Percentiles rank a stretch among this genome's conserved stretches.
These are phyloP conservation scores for Lactifluus volemus DNA, from an alignment of 768 basidiomycete genomes.

Conservation along the genomic window DNA sequence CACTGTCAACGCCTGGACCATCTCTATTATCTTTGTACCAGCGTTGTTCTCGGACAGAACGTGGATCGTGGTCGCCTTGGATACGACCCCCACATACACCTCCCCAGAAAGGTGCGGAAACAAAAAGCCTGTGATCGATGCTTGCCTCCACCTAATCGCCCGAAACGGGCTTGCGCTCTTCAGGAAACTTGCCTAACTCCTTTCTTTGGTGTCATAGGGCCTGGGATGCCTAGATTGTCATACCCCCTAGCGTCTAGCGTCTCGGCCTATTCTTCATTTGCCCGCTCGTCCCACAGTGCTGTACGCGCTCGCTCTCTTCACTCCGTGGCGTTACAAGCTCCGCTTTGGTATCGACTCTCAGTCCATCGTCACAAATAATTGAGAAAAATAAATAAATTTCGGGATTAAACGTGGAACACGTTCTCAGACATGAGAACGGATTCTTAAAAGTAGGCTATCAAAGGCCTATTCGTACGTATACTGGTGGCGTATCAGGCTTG, in stretches of 20 bases:
- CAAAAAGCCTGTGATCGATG: constrained; percentile 17
- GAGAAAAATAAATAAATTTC: not conserved
- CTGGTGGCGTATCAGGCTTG: constrained; percentile 6
- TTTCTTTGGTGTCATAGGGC: not conserved
- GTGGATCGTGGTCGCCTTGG: constrained; percentile 16
- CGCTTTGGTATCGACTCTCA: not conserved
- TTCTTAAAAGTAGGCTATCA: not conserved
- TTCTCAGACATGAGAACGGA: not conserved
- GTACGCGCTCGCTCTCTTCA: constrained; percentile 1
- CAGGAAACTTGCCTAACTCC: not conserved
- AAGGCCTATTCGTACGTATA: not conserved
- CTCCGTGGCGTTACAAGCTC: not conserved
- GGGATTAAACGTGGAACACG: constrained; percentile 7
- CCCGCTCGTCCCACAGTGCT: not conserved
- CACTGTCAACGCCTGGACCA: constrained; percentile 2
- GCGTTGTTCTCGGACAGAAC: not conserved
- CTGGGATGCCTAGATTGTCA: not conserved
- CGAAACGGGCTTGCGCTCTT: constrained; percentile 1
- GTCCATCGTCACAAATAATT: not conserved
- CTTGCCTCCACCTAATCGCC: not conserved
- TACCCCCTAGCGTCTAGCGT: not conserved
- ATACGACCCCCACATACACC: constrained; percentile 2
- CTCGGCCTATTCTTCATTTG: not conserved
- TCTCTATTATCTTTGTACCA: not conserved
- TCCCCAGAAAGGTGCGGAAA: constrained; percentile 1